Percentiles rank a stretch among this genome's conserved stretches.
Conservation (phyloP, 495 filamentous ascomycete species). For the Bacidia rubella region DNA sequence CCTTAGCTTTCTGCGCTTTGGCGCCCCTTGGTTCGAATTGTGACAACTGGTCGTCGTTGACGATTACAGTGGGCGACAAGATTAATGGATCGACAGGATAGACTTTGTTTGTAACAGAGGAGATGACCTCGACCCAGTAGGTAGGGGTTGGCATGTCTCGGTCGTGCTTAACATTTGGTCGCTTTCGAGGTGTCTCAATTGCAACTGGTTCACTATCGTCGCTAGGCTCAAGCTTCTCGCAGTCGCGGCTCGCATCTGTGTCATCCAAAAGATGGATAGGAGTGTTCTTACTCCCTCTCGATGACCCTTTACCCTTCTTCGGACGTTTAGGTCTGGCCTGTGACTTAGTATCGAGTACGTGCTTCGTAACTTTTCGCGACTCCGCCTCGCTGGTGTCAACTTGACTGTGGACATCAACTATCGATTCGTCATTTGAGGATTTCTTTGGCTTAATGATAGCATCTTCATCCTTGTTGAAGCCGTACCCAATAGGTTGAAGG, state of each 20-base stretch:
- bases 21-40: conserved; percentile 71
- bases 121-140: conserved; percentile 89
- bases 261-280: conserved; percentile 27
- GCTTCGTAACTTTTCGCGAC: not conserved
- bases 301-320: conserved; percentile 10
- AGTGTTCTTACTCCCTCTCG: conserved; percentile 13
- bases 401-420: not conserved
- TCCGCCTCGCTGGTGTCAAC: not conserved
- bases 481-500: conserved; percentile 80
- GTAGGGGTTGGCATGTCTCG: conserved; percentile 65
- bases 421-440: not conserved
- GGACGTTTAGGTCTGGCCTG: too few relatives aligned
- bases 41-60: conserved; percentile 53
- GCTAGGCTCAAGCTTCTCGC: too few relatives aligned
- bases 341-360: not conserved
- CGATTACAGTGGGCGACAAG: conserved; percentile 49
- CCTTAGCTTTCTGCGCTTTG: conserved; percentile 71
- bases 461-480: conserved; percentile 78
- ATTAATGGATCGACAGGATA: conserved; percentile 67
- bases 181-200: conserved; percentile 16
- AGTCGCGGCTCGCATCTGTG: too few relatives aligned
- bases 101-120: conserved; percentile 61
- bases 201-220: not conserved
- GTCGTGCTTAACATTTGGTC: conserved; percentile 38
- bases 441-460: conserved; percentile 23